Percentiles rank a stretch among this genome's conserved stretches.
Evolutionary conservation across 768 basidiomycete species (phyloP).

Genomic region (Rubroboletus pulcherrimus): DNA sequence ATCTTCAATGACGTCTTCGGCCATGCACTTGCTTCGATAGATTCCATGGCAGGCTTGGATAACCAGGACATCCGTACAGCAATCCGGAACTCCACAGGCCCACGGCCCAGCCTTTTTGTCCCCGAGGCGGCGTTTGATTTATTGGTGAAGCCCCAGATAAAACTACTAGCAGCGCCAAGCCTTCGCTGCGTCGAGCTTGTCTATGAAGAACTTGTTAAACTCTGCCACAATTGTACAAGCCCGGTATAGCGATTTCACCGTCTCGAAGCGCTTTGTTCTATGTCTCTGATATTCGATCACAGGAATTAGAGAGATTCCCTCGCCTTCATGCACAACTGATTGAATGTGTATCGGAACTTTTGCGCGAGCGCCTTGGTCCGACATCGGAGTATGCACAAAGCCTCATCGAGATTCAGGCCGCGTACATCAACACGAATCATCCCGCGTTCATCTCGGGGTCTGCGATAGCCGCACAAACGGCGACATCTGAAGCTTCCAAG

Average conservation of each 20-base stretch:
- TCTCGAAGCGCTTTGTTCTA: neutral
- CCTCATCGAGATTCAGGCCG: conserved; percentile 94
- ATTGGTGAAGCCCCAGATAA: conserved; percentile 97
- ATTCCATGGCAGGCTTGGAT: conserved; percentile 87
- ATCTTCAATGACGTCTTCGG: conserved; percentile 99
- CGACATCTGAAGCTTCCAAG: conserved; percentile 38
- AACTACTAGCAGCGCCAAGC: conserved; percentile 90
- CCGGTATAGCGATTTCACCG: conserved; percentile 45
- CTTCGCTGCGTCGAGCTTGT: conserved; percentile 96
- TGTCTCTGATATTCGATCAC: conserved; percentile 14
- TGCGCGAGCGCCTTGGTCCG: conserved; percentile 92
- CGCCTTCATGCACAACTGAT: conserved; percentile 88
- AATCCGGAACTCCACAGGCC: conserved; percentile 97
- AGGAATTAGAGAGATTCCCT: conserved; percentile 97
- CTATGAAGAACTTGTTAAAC: conserved; percentile 98
- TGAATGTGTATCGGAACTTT: conserved; percentile 93
- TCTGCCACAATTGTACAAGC: conserved; percentile 97
- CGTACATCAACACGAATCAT: conserved; percentile 99
- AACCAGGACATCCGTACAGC: conserved; percentile 96
- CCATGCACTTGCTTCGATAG: conserved; percentile 81
- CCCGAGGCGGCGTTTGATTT: conserved; percentile 97
- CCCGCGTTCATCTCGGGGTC: conserved; percentile 88
- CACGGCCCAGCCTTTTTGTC: conserved; percentile 92
- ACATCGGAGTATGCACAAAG: conserved; percentile 96
- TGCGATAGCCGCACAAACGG: conserved; percentile 54